Conservation (phyloP, 2,329 filamentous ascomycete species). For the Nectriaceae sp. region DNA sequence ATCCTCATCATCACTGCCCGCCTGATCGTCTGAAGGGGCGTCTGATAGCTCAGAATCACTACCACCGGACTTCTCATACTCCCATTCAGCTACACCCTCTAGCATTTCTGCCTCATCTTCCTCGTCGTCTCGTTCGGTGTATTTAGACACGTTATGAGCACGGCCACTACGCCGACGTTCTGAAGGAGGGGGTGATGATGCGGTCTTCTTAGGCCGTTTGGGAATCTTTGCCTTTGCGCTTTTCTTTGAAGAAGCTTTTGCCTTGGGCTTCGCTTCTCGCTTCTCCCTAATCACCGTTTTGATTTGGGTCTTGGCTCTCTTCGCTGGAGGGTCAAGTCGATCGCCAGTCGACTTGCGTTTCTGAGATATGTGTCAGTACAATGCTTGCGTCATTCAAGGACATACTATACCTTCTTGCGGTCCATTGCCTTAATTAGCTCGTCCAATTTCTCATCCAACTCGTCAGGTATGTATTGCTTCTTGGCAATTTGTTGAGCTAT, state of each 20-base stretch:
- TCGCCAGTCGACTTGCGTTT: conserved; percentile 60
- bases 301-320: conserved; percentile 38
- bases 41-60: conserved; percentile 8
- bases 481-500: conserved; percentile 83
- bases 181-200: conserved; percentile 34
- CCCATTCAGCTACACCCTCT: conserved; percentile 61
- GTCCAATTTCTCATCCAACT: conserved; percentile 75
- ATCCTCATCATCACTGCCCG: conserved; percentile 14
- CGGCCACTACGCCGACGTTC: conserved; percentile 61
- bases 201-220: conserved; percentile 28
- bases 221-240: conserved; percentile 35
- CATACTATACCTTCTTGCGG: conserved; percentile 63
- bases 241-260: conserved; percentile 35
- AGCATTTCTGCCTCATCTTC: conserved; percentile 65
- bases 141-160: conserved; percentile 47
- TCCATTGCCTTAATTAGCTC: conserved; percentile 65
- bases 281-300: conserved; percentile 41
- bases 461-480: conserved; percentile 80
- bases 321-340: conserved; percentile 45
- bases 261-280: conserved; percentile 37
- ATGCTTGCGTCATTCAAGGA: not conserved
- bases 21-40: conserved; percentile 11
- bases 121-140: conserved; percentile 58
- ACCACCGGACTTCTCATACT: conserved; percentile 46
- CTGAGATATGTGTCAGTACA: conserved; percentile 38